Evolutionary conservation across 352 stramenopile species (phyloP).

Genomic region (Hyaloperonospora arabidopsidis): DNA sequence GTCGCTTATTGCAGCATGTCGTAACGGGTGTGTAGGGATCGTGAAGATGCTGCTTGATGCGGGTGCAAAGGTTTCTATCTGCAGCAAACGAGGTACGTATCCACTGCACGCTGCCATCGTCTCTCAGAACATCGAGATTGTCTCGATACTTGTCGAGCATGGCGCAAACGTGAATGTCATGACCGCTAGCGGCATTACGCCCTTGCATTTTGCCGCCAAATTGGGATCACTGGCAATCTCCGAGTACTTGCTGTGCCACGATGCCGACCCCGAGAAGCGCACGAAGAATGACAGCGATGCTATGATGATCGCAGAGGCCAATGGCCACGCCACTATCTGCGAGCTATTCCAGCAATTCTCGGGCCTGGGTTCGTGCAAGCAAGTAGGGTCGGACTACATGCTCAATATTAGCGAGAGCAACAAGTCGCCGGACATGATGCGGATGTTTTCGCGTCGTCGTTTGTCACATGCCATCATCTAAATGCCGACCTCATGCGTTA

Average conservation of each 20-base stretch:
- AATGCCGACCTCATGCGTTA: constrained; percentile 5
- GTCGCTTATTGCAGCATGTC: constrained; percentile 60
- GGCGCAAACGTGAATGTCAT: constrained; percentile 64
- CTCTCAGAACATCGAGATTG: constrained; percentile 55
- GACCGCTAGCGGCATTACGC: constrained; percentile 64
- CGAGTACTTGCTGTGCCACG: constrained; percentile 55
- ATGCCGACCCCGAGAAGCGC: constrained; percentile 54
- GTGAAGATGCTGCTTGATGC: constrained; percentile 47
- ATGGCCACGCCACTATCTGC: constrained; percentile 56
- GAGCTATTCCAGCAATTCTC: constrained; percentile 55
- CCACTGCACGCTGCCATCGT: constrained; percentile 61
- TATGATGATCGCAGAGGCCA: constrained; percentile 62
- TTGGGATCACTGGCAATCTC: constrained; percentile 50
- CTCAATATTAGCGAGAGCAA: constrained; percentile 28
- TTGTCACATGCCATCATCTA: constrained; percentile 16
- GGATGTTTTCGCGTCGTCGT: constrained; percentile 30
- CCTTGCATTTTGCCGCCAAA: constrained; percentile 69
- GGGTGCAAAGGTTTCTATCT: constrained; percentile 34
- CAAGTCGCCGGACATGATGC: constrained; percentile 36
- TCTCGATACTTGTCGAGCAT: constrained; percentile 51
- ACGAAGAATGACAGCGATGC: constrained; percentile 75
- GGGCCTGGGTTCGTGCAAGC: constrained; percentile 17
- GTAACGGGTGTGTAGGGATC: constrained; percentile 50
- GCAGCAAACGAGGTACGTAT: constrained; percentile 51
- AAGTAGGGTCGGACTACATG: constrained; percentile 21